A percentile compares a stretch with the other conserved stretches of the same genome.
phyloP scores from a whole-genome alignment of 352 stramenopile species.

The Globisporangium parvum region DNA sequence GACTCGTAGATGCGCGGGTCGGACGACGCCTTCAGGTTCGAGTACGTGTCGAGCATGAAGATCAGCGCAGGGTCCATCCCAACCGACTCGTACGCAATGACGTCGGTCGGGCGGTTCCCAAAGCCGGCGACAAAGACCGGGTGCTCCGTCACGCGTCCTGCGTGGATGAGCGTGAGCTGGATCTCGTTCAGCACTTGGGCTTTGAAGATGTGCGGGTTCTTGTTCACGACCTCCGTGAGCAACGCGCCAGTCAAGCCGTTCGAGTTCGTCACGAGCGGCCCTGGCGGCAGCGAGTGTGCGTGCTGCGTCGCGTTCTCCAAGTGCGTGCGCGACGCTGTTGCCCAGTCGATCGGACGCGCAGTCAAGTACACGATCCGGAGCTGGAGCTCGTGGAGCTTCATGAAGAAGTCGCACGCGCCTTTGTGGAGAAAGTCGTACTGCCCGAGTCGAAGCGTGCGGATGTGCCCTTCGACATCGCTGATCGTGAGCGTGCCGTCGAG shows the following conservation, averaged over 20 bases:
- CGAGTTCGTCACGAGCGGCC: slow-evolving; percentile 78
- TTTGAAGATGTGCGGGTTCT: slow-evolving; percentile 83
- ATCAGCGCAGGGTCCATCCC: slow-evolving; percentile 65
- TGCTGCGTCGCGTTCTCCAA: slow-evolving; percentile 72
- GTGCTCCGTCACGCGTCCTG: slow-evolving; percentile 58
- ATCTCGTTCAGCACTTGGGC: slow-evolving; percentile 77
- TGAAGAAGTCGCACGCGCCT: slow-evolving; percentile 76
- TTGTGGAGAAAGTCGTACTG: slow-evolving; percentile 83
- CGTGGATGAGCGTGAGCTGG: slow-evolving; percentile 75
- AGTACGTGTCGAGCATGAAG: slow-evolving; percentile 82
- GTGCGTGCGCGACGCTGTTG: slow-evolving; percentile 57
- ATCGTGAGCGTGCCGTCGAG: slow-evolving; percentile 82
- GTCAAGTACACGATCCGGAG: slow-evolving; percentile 81
- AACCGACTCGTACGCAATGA: slow-evolving; percentile 73
- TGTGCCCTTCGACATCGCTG: slow-evolving; percentile 82
- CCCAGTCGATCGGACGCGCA: slow-evolving; percentile 74
- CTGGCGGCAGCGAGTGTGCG: slow-evolving; percentile 44
- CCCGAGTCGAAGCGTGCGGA: slow-evolving; percentile 71
- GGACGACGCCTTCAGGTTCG: slow-evolving; percentile 54
- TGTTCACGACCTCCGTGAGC: slow-evolving; percentile 83
- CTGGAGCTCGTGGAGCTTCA: slow-evolving; percentile 63
- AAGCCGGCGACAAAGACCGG: slow-evolving; percentile 84
- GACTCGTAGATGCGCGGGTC: slow-evolving; percentile 70
- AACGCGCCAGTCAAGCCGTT: slow-evolving; percentile 70
- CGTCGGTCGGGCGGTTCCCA: slow-evolving; percentile 77